phyloP scores from a whole-genome alignment of 345 rosid genomes.

The Hevea brasiliensis region DNA sequence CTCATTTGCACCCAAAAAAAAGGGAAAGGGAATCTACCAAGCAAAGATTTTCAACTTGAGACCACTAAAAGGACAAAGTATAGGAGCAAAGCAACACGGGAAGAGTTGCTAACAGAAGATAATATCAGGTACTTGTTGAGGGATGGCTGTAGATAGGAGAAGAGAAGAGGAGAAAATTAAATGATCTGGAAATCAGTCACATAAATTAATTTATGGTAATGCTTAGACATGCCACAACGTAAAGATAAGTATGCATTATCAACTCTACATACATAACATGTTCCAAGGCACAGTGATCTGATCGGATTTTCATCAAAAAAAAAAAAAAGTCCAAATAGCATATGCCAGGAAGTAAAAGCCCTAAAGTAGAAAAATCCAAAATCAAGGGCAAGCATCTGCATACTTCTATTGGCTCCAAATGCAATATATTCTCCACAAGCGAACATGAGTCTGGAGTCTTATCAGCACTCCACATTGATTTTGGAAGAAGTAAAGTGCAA shows the following conservation, averaged over 20 bases:
- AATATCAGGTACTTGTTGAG: not conserved
- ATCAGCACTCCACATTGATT: slow-evolving; percentile 90
- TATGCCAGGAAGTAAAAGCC: too few species aligned
- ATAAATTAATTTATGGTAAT: too few species aligned
- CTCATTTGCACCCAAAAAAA: not conserved
- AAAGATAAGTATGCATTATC: too few species aligned
- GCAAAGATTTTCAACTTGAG: not conserved
- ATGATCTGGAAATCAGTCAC: too few species aligned
- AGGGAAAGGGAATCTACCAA: too few species aligned
- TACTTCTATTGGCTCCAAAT: slow-evolving; percentile 89
- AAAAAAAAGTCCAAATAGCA: too few species aligned
- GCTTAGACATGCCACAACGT: too few species aligned
- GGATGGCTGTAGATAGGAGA: too few species aligned
- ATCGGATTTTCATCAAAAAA: too few species aligned
- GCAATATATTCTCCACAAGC: slow-evolving; percentile 78
- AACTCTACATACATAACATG: too few species aligned
- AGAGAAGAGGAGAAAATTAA: too few species aligned
- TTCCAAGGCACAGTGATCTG: too few species aligned
- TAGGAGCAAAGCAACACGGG: not conserved
- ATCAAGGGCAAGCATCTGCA: not conserved
- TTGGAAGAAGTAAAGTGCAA: slow-evolving; percentile 60
- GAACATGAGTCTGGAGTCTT: slow-evolving; percentile 50
- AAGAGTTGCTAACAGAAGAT: not conserved
- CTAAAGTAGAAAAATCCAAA: not conserved
- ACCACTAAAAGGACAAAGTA: not conserved